Percentiles rank a stretch among this genome's conserved stretches.
Evolutionary conservation across 208 protist genomes (phyloP).

Genomic region (Acanthamoeba culbertsoni): DNA sequence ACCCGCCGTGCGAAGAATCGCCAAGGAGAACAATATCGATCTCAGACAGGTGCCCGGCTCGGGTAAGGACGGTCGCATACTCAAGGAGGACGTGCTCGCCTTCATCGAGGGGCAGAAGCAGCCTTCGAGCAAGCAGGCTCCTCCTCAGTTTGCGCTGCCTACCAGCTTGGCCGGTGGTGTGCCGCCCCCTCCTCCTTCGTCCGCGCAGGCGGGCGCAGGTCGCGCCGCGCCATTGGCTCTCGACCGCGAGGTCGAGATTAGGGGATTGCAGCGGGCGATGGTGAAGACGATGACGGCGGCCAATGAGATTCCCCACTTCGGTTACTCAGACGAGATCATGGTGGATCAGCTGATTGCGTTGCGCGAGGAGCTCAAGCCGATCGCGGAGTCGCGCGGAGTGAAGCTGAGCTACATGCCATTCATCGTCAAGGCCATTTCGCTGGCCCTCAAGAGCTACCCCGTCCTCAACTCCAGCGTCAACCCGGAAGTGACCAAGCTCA

Average conservation of each 20-base stretch:
- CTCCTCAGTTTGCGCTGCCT: neutral
- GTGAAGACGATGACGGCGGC: conserved; percentile 92
- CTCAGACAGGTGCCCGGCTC: conserved; percentile 54
- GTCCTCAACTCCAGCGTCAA: conserved; percentile 88
- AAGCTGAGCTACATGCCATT: conserved; percentile 93
- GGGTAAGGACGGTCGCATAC: conserved; percentile 85
- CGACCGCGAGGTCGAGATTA: neutral
- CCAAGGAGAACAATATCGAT: conserved; percentile 87
- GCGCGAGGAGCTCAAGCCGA: conserved; percentile 71
- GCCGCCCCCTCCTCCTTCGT: neutral
- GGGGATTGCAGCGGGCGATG: conserved; percentile 84
- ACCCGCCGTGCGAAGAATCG: conserved; percentile 90
- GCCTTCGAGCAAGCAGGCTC: neutral
- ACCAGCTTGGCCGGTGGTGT: neutral
- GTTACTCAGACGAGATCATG: conserved; percentile 89
- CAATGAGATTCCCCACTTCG: conserved; percentile 89
- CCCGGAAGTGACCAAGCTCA: conserved; percentile 80
- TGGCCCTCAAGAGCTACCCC: conserved; percentile 88
- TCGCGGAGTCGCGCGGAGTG: conserved; percentile 73
- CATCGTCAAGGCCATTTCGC: conserved; percentile 92
- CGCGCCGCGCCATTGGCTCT: neutral
- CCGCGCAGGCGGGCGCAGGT: neutral
- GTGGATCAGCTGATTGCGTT: conserved; percentile 84
- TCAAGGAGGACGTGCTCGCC: conserved; percentile 90
- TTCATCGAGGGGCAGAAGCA: conserved; percentile 53